Base-by-base conservation (phyloP, 1,284 basidiomycete genomes). In the Chondrostereum purpureum region DNA sequence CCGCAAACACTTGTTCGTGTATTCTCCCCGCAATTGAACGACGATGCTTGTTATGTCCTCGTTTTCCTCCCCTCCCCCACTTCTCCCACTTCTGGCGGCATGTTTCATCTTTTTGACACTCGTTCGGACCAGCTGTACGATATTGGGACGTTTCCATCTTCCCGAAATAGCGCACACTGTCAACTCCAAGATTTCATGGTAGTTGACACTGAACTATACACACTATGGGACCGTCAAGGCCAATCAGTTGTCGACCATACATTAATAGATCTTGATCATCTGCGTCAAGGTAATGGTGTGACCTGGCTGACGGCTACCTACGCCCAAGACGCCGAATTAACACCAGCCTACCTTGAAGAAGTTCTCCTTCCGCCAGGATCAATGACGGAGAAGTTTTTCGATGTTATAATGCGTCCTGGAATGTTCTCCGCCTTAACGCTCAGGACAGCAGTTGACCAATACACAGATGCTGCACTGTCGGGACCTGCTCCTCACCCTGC, bases 281-380 rank as follows among this genome's bases (percentile, higher is more conserved):
- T 63, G 49, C 42, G 22, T 14, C 42, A 42, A 10, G 38, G 23
- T 34, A 38, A 11, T 19, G 19, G 5, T 42, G 54, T 61, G 48
- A 50, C 57, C 18, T 88, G 87, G 87, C 63, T 64, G 43, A 65
- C 66, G 14, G 76, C 74, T 14, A 66, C 63, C 42, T 83, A 78
- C 53, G 74, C 79, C 13, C 68, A 73, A 44, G 81, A 90, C 61
- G 70, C 75, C n/a, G 82, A 84, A 46, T 72, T 90, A 50, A 90
- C 90, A 2, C 85, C 92, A n/a, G 77, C 82, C 6, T 86, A 88
- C 63, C 80, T 95, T 49, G 91, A 94, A 58, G 86, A 91, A 54
- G 72, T 87, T 41, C 74, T 94, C 45, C 68, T 84, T 47, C 70
- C 73, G 33, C 74, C 76, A 39, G 85, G 75, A n/a, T 87, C 88